These are phyloP conservation scores for Alternaria postmessia DNA, from an alignment of 2,329 filamentous ascomycete species.

Conservation along the genomic window DNA sequence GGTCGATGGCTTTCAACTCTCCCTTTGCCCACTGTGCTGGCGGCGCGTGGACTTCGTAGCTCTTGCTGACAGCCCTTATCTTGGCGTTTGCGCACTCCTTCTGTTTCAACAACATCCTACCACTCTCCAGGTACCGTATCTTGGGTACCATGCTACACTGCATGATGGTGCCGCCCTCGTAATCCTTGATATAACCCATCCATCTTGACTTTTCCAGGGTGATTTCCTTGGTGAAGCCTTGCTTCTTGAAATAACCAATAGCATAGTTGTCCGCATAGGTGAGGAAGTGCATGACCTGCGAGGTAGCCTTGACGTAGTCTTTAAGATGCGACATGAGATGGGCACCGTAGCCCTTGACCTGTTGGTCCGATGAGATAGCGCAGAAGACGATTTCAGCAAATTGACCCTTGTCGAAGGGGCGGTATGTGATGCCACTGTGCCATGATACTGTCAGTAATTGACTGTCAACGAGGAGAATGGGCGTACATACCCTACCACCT, in stretches of 20 bases:
- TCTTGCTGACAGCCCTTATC: slow-evolving; percentile 88
- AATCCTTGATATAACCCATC: slow-evolving; percentile 99
- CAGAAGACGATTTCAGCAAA: slow-evolving; percentile 99
- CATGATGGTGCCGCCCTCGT: slow-evolving; percentile 99
- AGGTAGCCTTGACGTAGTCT: slow-evolving; percentile 96
- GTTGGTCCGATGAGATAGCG: slow-evolving; percentile 95
- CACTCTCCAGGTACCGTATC: slow-evolving; percentile 91
- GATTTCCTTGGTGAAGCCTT: slow-evolving; percentile 98
- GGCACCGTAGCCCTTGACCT: slow-evolving; percentile 97
- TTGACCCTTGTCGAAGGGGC: slow-evolving; percentile 87
- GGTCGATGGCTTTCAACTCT: slow-evolving; percentile 73
- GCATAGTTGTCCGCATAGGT: slow-evolving; percentile 99
- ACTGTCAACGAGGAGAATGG: background rate
- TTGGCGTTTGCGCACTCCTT: slow-evolving; percentile 96
- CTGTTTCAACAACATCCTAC: slow-evolving; percentile 95
- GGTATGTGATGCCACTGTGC: slow-evolving; percentile 88
- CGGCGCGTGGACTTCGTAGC: slow-evolving; percentile 84
- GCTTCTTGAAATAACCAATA: slow-evolving; percentile 99
- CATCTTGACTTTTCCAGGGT: slow-evolving; percentile 87
- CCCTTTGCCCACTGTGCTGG: slow-evolving; percentile 86
- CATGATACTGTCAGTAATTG: background rate
- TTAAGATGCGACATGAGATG: slow-evolving; percentile 98
- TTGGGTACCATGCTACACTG: slow-evolving; percentile 97
- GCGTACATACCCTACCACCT: slow-evolving; percentile 75
- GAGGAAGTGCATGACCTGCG: slow-evolving; percentile 96